Evolutionary conservation across 192 early-diverging fungal species (phyloP).

Genomic region (Phlyctochytrium arcticum): DNA sequence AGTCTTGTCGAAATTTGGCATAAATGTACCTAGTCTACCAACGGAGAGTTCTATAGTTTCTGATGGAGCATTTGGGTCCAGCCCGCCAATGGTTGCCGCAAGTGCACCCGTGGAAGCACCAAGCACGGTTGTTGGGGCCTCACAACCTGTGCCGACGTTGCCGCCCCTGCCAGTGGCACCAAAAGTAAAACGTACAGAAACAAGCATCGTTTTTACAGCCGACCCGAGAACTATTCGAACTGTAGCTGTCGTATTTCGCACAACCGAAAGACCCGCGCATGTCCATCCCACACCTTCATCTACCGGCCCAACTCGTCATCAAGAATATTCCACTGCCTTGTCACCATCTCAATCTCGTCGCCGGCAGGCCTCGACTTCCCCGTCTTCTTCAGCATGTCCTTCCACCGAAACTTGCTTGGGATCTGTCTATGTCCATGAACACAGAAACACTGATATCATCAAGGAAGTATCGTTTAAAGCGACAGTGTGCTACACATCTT

Average conservation of each 20-base stretch:
- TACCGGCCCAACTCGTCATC: no score
- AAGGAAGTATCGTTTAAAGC: constrained; percentile 64
- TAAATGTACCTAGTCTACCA: no score
- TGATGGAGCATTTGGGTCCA: background rate
- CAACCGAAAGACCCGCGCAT: no score
- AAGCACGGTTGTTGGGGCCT: constrained; percentile 57
- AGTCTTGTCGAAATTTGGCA: no score
- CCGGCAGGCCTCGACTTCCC: constrained; percentile 13
- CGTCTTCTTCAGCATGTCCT: background rate
- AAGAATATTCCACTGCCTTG: background rate
- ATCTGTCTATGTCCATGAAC: constrained; percentile 69
- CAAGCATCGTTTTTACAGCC: constrained; percentile 52
- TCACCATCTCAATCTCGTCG: background rate
- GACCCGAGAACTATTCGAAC: no score
- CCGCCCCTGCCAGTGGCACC: no score
- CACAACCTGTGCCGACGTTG: no score
- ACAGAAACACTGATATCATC: constrained; percentile 76
- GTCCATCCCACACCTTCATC: no score
- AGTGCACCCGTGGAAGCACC: background rate
- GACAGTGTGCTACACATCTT: constrained; percentile 34
- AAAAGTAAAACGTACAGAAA: constrained; percentile 60
- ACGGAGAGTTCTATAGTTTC: no score
- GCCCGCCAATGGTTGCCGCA: background rate
- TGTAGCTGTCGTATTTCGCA: background rate
- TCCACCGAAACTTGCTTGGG: constrained; percentile 35